Evolutionary conservation across 2,329 filamentous ascomycete genomes (phyloP), one percentile per base, ranked within the genome.

Genomic region (Sphaerulina musiva): DNA sequence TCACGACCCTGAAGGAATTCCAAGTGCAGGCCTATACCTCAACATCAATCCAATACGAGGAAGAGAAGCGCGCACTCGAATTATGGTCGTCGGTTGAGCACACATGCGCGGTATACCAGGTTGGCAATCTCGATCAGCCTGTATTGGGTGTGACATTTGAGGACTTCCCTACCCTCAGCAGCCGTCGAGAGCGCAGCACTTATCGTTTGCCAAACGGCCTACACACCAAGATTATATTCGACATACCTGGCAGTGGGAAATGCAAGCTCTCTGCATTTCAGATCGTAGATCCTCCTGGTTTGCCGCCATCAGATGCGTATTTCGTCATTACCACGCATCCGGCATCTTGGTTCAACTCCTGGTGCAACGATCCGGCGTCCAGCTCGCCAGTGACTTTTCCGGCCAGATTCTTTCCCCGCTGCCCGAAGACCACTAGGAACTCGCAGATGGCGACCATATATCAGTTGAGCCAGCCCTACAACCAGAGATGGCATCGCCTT

Each of bases 1-100:
- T 60, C 49, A 43, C 26, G 7, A 55, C 57, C 6, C 17, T 58
- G 7, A 51, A 56, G 26, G 59, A 62, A 40, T 56, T 55, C n/a
- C 43, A 14, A 3, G 53, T 57, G 5, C 53, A 62, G 38, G 36
- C 8, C 10, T 31, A 29, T 14, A 46, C 14, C 9, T 29, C 43
- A 8, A 46, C 43, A 29, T 46, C 43, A 8, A 29, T 46, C 6
- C 43, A 46, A 7, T 31, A 46, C 26, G 43, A 46, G 26, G 43
- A 46, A 46, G 43, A 46, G 14, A 60, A 29, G 52, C 45, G 3
- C 50, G 53, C 29, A 49, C 5, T 58, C 51, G 51, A 47, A 48
- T 17, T 45, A 23, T 17, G 44, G 46, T 9, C 41, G 23, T 12
- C 59, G 58, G 45, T 17, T 6, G 9, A 48, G 31, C 29, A 53